Percentiles rank a stretch among this genome's conserved stretches.
Conservation (phyloP, 805 yeast species). For the Starmerella khaoyaiensis region DNA sequence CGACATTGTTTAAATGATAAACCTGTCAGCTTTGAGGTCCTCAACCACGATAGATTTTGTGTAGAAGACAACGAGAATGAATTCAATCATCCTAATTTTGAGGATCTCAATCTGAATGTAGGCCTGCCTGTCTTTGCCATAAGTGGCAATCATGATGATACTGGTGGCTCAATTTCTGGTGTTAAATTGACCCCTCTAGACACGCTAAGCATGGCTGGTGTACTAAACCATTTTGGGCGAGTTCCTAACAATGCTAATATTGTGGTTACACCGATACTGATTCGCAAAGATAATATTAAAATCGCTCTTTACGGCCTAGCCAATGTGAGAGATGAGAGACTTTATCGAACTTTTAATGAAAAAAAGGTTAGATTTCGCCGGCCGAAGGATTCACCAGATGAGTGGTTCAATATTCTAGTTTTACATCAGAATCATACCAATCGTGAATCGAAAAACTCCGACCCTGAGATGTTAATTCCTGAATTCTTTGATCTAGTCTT, state of each 20-base stretch:
- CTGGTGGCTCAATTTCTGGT: conserved; percentile 50
- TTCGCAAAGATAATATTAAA: conserved; percentile 71
- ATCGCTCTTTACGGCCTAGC: conserved; percentile 82
- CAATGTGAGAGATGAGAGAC: conserved; percentile 77
- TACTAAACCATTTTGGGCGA: conserved; percentile 81
- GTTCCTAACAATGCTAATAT: conserved; percentile 64
- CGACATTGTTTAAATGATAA: conserved; percentile 67
- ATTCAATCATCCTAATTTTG: conserved; percentile 63
- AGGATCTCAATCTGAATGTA: conserved; percentile 80
- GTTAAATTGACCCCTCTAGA: conserved; percentile 72
- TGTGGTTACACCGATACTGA: conserved; percentile 57
- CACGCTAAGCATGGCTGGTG: conserved; percentile 63
- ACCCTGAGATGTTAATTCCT: conserved; percentile 80
- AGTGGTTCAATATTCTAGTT: conserved; percentile 75
- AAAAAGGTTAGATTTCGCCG: conserved; percentile 66
- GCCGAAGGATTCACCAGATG: conserved; percentile 44
- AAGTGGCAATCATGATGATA: conserved; percentile 93
- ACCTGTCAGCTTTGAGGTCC: conserved; percentile 71
- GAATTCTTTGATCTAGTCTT: conserved; percentile 65
- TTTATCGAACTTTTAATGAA: conserved; percentile 68
- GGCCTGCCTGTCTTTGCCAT: conserved; percentile 85
- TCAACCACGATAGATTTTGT: conserved; percentile 56
- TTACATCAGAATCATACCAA: conserved; percentile 82
- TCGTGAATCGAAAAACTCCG: conserved; percentile 58
- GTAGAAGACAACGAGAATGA: conserved; percentile 47